These are phyloP conservation scores for Scolecobasidium constrictum DNA, from an alignment of 2,329 filamentous ascomycete genomes.

Conservation along the genomic window DNA sequence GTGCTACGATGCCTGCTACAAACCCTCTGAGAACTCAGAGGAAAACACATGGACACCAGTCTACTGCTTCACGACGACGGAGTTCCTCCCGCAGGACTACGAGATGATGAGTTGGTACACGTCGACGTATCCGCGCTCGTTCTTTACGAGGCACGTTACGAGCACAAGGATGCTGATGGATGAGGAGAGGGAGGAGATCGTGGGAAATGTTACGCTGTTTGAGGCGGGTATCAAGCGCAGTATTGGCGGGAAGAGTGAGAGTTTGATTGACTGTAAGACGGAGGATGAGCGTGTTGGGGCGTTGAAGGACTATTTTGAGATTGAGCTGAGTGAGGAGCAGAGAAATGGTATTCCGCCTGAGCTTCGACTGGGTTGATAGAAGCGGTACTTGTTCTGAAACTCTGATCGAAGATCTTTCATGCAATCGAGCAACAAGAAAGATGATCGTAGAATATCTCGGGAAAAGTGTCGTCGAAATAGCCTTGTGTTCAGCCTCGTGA, in stretches of 20 bases:
- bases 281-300: conserved; percentile 33
- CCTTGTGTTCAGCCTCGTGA: too few relatives aligned
- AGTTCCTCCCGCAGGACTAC: conserved; percentile 53
- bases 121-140: conserved; percentile 35
- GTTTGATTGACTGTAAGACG: conserved; percentile 27
- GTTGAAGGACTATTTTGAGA: conserved; percentile 33
- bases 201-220: conserved; percentile 29
- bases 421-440: too few relatives aligned
- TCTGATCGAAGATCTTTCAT: too few relatives aligned
- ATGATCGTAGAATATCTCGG: too few relatives aligned
- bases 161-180: conserved; percentile 43
- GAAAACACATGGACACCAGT: conserved; percentile 43
- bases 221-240: conserved; percentile 35
- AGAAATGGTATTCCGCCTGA: conserved; percentile 24
- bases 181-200: conserved; percentile 16
- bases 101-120: conserved; percentile 48
- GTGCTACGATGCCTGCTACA: conserved; percentile 35
- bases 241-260: conserved; percentile 29
- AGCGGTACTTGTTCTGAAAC: too few relatives aligned
- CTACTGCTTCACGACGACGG: conserved; percentile 57
- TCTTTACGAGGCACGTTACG: conserved; percentile 44
- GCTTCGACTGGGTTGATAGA: too few relatives aligned
- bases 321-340: conserved; percentile 27
- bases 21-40: conserved; percentile 17
- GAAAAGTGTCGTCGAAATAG: too few relatives aligned